Evolutionary conservation across 2,329 filamentous ascomycete genomes (phyloP).

Genomic region (Pseudohalonectria lignicola): DNA sequence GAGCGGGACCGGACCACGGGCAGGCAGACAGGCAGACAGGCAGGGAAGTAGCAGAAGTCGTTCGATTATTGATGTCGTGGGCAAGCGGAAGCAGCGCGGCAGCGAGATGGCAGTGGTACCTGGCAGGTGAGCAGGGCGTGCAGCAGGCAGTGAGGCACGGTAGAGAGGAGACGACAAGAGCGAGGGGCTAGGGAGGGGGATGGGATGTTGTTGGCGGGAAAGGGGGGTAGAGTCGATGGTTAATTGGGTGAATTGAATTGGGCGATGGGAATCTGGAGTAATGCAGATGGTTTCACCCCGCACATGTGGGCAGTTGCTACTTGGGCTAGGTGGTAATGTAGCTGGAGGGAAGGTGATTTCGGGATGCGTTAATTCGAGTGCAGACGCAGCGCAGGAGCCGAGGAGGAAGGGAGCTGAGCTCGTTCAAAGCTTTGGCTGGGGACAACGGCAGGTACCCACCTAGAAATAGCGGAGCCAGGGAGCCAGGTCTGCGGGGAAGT

Average conservation of each 20-base stretch:
- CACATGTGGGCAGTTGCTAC: constrained; percentile 1
- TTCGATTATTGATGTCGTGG: too few species aligned
- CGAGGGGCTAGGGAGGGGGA: too few species aligned
- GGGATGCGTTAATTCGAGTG: too few species aligned
- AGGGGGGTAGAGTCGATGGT: constrained; percentile 17
- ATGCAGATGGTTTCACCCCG: constrained; percentile 3
- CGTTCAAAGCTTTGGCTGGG: too few species aligned
- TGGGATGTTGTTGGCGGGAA: background rate
- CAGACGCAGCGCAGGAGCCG: too few species aligned
- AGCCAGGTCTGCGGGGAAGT: background rate
- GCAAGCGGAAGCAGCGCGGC: too few species aligned
- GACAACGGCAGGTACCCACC: too few species aligned
- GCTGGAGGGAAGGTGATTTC: background rate
- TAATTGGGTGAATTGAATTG: constrained; percentile 16
- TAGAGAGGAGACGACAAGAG: too few species aligned
- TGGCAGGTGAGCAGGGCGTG: constrained; percentile 2
- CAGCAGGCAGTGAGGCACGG: constrained; percentile 3
- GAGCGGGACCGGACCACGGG: background rate
- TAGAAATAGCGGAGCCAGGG: too few species aligned
- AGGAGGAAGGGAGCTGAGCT: too few species aligned
- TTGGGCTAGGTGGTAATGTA: background rate
- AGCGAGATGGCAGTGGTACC: too few species aligned
- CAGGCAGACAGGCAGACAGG: background rate
- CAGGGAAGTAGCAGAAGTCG: background rate
- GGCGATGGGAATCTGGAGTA: constrained; percentile 7